Percentiles rank a stretch among this genome's conserved stretches.
Evolutionary conservation across 192 early-diverging fungal species (phyloP).

Genomic region (Backusella psychrophila): DNA sequence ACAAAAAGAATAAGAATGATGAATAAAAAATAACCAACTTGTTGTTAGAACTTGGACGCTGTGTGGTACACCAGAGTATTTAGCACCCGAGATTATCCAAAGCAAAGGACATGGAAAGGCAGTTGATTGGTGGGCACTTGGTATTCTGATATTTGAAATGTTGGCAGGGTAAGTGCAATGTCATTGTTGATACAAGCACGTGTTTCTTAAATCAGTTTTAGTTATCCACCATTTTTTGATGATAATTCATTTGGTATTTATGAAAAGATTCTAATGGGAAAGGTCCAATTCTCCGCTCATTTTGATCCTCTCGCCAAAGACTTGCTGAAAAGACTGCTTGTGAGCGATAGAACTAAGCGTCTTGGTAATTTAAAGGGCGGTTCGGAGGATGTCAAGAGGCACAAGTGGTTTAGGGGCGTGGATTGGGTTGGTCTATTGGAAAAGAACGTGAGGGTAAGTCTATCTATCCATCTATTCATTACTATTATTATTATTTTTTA

Average conservation of each 20-base stretch:
- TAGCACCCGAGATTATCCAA: constrained; percentile 97
- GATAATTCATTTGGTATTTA: constrained; percentile 98
- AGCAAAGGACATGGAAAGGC: constrained; percentile 95
- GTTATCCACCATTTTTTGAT: constrained; percentile 96
- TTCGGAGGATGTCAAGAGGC: constrained; percentile 87
- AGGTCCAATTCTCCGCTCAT: constrained; percentile 85
- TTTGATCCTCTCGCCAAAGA: constrained; percentile 85
- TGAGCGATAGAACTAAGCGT: constrained; percentile 87
- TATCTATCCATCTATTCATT: not conserved
- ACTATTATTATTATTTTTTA: not conserved
- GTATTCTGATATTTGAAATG: constrained; percentile 98
- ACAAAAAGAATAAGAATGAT: not conserved
- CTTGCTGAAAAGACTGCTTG: constrained; percentile 88
- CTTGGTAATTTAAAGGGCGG: constrained; percentile 93
- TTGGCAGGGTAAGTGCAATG: constrained; percentile 71
- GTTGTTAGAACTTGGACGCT: constrained; percentile 90
- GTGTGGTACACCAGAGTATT: constrained; percentile 97
- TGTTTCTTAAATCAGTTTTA: constrained; percentile 11
- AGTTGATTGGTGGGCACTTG: constrained; percentile 99
- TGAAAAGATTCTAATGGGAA: constrained; percentile 95
- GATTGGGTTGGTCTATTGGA: constrained; percentile 89
- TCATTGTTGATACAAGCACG: not conserved
- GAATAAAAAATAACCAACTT: constrained; percentile 1
- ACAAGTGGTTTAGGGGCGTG: constrained; percentile 92
- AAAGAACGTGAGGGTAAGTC: constrained; percentile 53